Percentiles rank a stretch among this genome's conserved stretches.
Evolutionary conservation across 805 yeast species (phyloP).

Genomic region (Kluyveromyces siamensis): DNA sequence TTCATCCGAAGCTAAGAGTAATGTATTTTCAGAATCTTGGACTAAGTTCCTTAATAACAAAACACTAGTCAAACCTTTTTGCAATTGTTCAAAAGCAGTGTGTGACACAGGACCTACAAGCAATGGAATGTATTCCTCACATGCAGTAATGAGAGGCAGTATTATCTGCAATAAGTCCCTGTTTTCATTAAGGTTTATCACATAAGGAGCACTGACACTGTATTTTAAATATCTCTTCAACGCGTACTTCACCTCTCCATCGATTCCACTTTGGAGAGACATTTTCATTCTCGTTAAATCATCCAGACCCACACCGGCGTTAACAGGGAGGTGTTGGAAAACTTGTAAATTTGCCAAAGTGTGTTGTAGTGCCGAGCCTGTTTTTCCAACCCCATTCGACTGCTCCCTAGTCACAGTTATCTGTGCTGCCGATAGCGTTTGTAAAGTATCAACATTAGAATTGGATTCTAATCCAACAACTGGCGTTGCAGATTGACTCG

Average conservation of each 20-base stretch:
- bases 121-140: constrained; percentile 12
- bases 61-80: constrained; percentile 30
- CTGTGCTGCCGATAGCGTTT: not conserved
- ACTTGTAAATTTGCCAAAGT: constrained; percentile 24
- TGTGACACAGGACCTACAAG: constrained; percentile 10
- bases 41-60: constrained; percentile 70
- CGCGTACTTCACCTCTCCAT: constrained; percentile 66
- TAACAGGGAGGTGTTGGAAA: constrained; percentile 26
- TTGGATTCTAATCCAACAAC: not conserved
- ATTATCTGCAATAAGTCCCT: constrained; percentile 31
- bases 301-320: constrained; percentile 47
- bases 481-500: constrained; percentile 1
- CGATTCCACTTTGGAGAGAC: constrained; percentile 58
- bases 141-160: constrained; percentile 24
- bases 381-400: constrained; percentile 20
- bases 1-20: constrained; percentile 51
- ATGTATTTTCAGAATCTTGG: constrained; percentile 78
- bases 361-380: constrained; percentile 16
- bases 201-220: constrained; percentile 39
- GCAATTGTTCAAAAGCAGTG: constrained; percentile 11
- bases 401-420: constrained; percentile 23
- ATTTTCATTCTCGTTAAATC: constrained; percentile 57
- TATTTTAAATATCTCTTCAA: constrained; percentile 35
- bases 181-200: constrained; percentile 37
- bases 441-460: not conserved